Percentiles rank a stretch among this genome's conserved stretches.
Conservation (phyloP, 768 basidiomycete species). For the Leccinum rimulosum region DNA sequence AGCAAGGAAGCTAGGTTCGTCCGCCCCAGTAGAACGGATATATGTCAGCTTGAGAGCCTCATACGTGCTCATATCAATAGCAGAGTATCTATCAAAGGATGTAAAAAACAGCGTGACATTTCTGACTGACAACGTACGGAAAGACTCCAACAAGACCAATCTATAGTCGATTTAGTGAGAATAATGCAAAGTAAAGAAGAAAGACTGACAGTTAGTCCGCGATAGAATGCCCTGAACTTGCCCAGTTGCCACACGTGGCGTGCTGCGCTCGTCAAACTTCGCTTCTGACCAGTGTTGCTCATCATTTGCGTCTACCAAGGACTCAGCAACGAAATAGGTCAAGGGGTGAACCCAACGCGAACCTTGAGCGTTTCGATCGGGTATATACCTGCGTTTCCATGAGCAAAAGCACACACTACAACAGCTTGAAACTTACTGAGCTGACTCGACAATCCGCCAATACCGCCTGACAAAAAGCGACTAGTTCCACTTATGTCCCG, state of each 20-base stretch:
- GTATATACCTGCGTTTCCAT: slow-evolving; percentile 70
- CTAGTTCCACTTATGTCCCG: slow-evolving; percentile 88
- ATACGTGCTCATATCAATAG: slow-evolving; percentile 97
- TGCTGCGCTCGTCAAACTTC: slow-evolving; percentile 59
- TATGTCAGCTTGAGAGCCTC: slow-evolving; percentile 94
- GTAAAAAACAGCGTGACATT: slow-evolving; percentile 3
- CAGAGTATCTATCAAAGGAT: slow-evolving; percentile 60
- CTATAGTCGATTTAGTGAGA: slow-evolving; percentile 40
- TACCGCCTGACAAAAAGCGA: slow-evolving; percentile 91
- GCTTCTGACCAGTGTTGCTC: slow-evolving; percentile 72
- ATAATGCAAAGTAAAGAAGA: slow-evolving; percentile 6
- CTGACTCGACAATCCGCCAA: slow-evolving; percentile 94
- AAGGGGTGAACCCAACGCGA: slow-evolving; percentile 1
- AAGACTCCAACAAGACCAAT: slow-evolving; percentile 96
- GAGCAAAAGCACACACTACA: slow-evolving; percentile 14
- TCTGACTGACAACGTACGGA: slow-evolving; percentile 54
- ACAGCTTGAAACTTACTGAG: slow-evolving; percentile 55
- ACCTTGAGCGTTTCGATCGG: slow-evolving; percentile 96
- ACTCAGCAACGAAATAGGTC: slow-evolving; percentile 1
- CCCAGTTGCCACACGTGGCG: slow-evolving; percentile 77
- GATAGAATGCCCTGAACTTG: slow-evolving; percentile 82
- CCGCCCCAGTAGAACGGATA: slow-evolving; percentile 77
- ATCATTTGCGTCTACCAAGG: slow-evolving; percentile 84
- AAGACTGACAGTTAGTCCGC: slow-evolving; percentile 77
- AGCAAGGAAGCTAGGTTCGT: slow-evolving; percentile 88